Evolutionary conservation across 1,284 basidiomycete species (phyloP).

Genomic region (Laetiporus sulphureus): DNA sequence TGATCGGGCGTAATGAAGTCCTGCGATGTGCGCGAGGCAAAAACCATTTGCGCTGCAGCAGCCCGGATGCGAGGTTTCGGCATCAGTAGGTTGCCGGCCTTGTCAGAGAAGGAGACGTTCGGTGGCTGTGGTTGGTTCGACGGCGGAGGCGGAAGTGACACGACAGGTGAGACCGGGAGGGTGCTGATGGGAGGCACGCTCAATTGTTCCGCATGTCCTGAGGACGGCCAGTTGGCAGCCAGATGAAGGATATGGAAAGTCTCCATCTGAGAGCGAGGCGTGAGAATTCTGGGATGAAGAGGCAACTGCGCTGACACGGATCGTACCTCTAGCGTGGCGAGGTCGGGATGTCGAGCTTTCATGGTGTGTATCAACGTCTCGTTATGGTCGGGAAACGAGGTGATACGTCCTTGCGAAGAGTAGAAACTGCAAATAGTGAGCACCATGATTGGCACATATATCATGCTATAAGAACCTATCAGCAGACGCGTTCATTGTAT

Average conservation of each 20-base stretch:
- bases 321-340: slow-evolving; percentile 63
- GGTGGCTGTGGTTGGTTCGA: slow-evolving; percentile 26
- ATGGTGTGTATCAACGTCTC: slow-evolving; percentile 55
- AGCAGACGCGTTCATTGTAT: slow-evolving; percentile 64
- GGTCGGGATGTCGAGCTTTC: slow-evolving; percentile 37
- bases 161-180: slow-evolving; percentile 35
- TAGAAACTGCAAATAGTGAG: slow-evolving; percentile 54
- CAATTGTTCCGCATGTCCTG: slow-evolving; percentile 6
- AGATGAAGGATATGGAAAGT: slow-evolving; percentile 75
- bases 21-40: slow-evolving; percentile 69
- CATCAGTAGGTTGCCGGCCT: slow-evolving; percentile 15
- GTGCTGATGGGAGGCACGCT: slow-evolving; percentile 36
- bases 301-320: slow-evolving; percentile 1
- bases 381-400: slow-evolving; percentile 76
- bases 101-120: slow-evolving; percentile 19
- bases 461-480: slow-evolving; percentile 47
- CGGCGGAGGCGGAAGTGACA: slow-evolving; percentile 15
- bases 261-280: slow-evolving; percentile 59
- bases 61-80: slow-evolving; percentile 51
- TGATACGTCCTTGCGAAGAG: slow-evolving; percentile 77
- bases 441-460: slow-evolving; percentile 7
- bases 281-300: slow-evolving; percentile 7
- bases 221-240: slow-evolving; percentile 46
- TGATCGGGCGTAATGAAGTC: slow-evolving; percentile 73
- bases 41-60: slow-evolving; percentile 79